Evolutionary conservation across 148 eudicot genomes (phyloP), one percentile per base, ranked within the genome.

Genomic region (Chenopodium album): DNA sequence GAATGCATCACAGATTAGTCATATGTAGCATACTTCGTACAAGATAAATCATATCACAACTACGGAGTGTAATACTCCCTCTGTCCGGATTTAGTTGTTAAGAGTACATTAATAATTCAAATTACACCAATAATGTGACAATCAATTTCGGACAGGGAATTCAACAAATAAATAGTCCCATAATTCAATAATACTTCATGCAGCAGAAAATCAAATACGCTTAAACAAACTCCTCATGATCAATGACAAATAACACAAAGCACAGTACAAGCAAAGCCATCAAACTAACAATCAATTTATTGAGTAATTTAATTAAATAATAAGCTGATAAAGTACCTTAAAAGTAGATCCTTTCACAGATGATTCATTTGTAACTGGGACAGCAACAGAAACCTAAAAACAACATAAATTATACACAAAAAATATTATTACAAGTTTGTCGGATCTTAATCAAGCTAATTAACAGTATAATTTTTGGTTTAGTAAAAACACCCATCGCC

Each of bases 371-470:
- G 88, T 77, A 67, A 88, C 62, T 54, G 92, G 86, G 72, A 85
- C 83, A 68, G 86, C 52, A 3, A 85, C 84, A 81, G 88, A 78
- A 31, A 87, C 88, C 97, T 92, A 82, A 78, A 85, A 78, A 29
- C 77, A 75, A 62, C 13, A n/a, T 37, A 69, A 34, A 67, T 52
- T 20, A 72, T 32, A 64, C 34, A 78, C 34, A 78, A 62, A 79
- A 63, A 56, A 37, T 17, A 50, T 19, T 66, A 50, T 12, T 67
- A 73, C 14, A 77, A 9, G 59, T 65, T 26, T 44, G 65, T 9
- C 34, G 6, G 78, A 75, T 75, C 60, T 44, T 32, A 23, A 80
- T 65, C 54, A 77, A 64, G n/a, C 82, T 50, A 48, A 71, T 32
- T 11, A 20, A 20, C 32, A 3, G 4, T 10, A 19, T 16, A 46